A percentile compares a stretch with the other conserved stretches of the same genome.
These are phyloP conservation scores for Rhodotorula sp. DNA, from an alignment of 1,284 basidiomycete species.

Conservation along the genomic window DNA sequence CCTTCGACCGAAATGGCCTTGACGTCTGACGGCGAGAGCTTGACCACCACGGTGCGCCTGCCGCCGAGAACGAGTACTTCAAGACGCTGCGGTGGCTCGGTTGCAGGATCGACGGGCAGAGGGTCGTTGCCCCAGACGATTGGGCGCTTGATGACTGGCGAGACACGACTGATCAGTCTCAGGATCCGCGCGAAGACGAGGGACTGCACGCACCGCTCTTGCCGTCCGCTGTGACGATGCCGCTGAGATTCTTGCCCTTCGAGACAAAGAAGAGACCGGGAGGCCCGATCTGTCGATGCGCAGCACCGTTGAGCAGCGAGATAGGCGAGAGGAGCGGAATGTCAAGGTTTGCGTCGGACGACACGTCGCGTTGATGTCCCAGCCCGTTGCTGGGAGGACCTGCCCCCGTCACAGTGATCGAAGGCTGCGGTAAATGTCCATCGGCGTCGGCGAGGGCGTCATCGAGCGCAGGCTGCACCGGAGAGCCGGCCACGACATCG, in stretches of 20 bases:
- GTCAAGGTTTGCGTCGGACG: constrained; percentile 43
- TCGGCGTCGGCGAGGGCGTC: not conserved
- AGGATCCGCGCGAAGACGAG: no score
- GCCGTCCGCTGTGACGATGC: constrained; percentile 78
- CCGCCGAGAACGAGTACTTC: constrained; percentile 32
- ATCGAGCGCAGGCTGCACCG: not conserved
- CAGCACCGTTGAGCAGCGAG: constrained; percentile 73
- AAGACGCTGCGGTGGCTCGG: constrained; percentile 16
- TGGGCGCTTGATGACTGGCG: constrained; percentile 42
- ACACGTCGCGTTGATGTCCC: constrained; percentile 30
- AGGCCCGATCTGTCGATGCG: constrained; percentile 68
- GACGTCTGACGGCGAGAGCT: constrained; percentile 11
- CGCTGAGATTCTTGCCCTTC: constrained; percentile 76
- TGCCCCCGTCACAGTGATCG: constrained; percentile 14
- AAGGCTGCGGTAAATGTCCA: constrained; percentile 3
- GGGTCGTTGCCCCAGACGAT: constrained; percentile 34
- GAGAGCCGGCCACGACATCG: constrained; percentile 59
- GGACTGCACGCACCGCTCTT: constrained; percentile 55
- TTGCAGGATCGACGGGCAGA: not conserved
- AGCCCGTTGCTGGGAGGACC: not conserved
- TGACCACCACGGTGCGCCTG: constrained; percentile 26
- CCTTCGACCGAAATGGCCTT: constrained; percentile 29
- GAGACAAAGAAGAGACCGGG: constrained; percentile 83
- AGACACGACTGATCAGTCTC: not conserved
- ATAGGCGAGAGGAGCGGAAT: constrained; percentile 70